Base-by-base conservation (phyloP, 1,284 basidiomycete genomes). In the Psilocybe mexicana region DNA sequence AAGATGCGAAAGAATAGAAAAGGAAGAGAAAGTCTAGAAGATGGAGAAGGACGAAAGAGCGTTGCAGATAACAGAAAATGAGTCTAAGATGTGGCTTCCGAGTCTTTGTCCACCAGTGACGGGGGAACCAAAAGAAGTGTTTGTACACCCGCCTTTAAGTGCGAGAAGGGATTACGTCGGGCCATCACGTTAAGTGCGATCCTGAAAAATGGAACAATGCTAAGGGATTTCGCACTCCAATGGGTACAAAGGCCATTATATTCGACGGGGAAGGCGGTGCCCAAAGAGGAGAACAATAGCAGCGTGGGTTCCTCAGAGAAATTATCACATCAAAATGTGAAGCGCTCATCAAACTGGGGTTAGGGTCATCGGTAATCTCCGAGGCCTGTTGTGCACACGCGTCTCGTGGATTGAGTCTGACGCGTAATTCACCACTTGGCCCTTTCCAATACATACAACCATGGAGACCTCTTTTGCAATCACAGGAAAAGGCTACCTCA, bases 401-500 rank as follows among this genome's bases (percentile, higher is more conserved):
- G 57, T 58, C 52, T 47, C 43, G 40, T 46, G 30, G 8, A 8
- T 8, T 6, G 30, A 33, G 42, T 43, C 43, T 42, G 57, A 58
- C 57, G 57, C 57, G 57, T 58, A 58, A 58, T 58, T 49, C 38
- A 6, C 47, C 44, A 48, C 52, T 54, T 50, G 7, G 44, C 49
- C 24, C 43, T 42, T 40, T 47, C 36, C 24, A 30, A 11, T 18
- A 33, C 35, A 38, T 36, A 54, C 57, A 53, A 60, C 48, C 67
- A 92, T 92, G 90, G 89, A 92, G 68, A 85, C 82, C 47, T 90
- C 88, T 28, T 91, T 92, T 67, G 88, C 86, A 26, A 65, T 92
- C 50, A 87, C 83, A 56, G 94, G 95, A 55, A 96, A 96, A 70
- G 95, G 89, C 69, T 98, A 93, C 76, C 90, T 93, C 56, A 83